Base-by-base conservation (phyloP, 2,329 filamentous ascomycete species). In the Rhynchosporium graminicola region DNA sequence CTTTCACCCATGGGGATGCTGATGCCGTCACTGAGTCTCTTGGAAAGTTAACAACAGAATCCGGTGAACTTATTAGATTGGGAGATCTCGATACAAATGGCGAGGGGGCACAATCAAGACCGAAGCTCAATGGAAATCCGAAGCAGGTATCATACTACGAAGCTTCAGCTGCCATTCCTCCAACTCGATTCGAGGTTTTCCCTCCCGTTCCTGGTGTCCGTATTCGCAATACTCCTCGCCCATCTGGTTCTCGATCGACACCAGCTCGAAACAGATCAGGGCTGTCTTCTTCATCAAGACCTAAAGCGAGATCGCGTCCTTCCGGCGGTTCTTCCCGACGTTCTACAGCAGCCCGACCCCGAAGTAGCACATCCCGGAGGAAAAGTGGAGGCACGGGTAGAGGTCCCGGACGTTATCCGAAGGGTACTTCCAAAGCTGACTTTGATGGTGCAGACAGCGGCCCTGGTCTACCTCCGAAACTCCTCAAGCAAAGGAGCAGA, bases 111-210 rank as follows among this genome's bases (percentile, higher is more conserved):
- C 55, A 62, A 26, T 63, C 64, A 33, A 61, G 60, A 26, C 47
- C 65, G 29, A 72, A 66, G 54, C 55, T 65, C 8, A 73, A 71
- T 57, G 69, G 67, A 26, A 36, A 65, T 15, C 52, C 67, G 0
- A 71, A 69, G 56, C 69, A 68, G 31, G 62, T 65, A 9, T 65
- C 67, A 13, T 73, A 73, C 57, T 74, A 67, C 50, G 71, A 71
- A 47, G 66, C 67, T 43, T 70, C 71, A 12, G 64, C 63, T 20
- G 63, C 78, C 54, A 89, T 95, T 31, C 89, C 90, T 2, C 79
- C 86, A 0, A 86, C 80, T 1, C 84, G 91, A 40, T 96, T 92
- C 74, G 88, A 92, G 69, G 85, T 95, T 46, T 94, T 90, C 70
- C 91, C 91, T 8, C 84, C 88, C 0, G 77, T 89, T 8, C 83